Evolutionary conservation across 2,329 filamentous ascomycete genomes (phyloP), one percentile per base, ranked within the genome.

Genomic region (Scortechinia acanthostroma): DNA sequence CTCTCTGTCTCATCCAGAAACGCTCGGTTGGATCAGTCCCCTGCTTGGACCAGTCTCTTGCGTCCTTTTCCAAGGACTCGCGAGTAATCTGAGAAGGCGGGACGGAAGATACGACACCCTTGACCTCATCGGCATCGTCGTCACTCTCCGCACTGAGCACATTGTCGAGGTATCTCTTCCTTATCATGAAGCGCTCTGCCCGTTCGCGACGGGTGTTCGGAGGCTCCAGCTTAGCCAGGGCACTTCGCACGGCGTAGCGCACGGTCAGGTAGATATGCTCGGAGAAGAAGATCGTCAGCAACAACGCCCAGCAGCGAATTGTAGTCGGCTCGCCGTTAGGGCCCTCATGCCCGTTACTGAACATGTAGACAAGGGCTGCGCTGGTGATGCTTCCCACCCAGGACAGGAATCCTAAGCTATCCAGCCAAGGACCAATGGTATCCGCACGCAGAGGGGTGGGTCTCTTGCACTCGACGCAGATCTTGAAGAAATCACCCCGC

Each of bases 401-500:
- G 2, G 80, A 77, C 13, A 90, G 67, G 49, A 87, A 80, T 42
- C 77, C 76, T 13, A 90, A 68, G 0, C 77, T 80, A 49, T 82
- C 73, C 15, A 88, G 71, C 76, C 83, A 89, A 0, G 86, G 84
- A 0, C 86, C 86, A 49, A 90, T 88, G 3, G 80, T 83, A 55
- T 88, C 86, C 1, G 82, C 74, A 4, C 86, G 79, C 50, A 76
- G 74, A 0, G 86, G 86, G 0, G 73, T 76, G 0, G 86, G 86
- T 1, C 86, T 77, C 49, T 83, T 81, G 66, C 84, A 85, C 55
- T 89, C 83, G 20, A 81, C 69, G 50, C 81, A 86, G 46, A 90
- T 85, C 55, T 89, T 90, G 62, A 86, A 76, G 42, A 87, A 86
- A 54, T 90, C 86, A 2, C 84, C 83, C 6, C 86, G 82, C 6